phyloP scores from a whole-genome alignment of 768 basidiomycete species.

The Podaxis carcinomalis region DNA sequence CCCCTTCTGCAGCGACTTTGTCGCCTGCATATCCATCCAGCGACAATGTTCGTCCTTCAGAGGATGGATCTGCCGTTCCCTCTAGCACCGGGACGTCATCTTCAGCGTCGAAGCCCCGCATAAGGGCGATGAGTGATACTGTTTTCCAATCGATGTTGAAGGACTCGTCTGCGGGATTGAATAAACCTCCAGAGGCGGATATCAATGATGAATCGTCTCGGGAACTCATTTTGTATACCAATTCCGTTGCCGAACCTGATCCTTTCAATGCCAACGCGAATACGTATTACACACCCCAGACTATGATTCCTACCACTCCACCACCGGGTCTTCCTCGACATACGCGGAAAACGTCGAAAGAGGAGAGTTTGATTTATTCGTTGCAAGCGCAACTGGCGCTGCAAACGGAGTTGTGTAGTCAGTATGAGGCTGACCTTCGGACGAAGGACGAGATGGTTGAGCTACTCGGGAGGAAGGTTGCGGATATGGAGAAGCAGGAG shows the following conservation, averaged over 20 bases:
- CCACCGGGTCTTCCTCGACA: slow-evolving; percentile 41
- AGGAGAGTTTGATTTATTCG: slow-evolving; percentile 67
- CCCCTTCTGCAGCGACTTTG: slow-evolving; percentile 15
- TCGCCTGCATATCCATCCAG: slow-evolving; percentile 26
- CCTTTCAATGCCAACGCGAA: slow-evolving; percentile 71
- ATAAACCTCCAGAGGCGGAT: slow-evolving; percentile 48
- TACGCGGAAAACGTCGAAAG: slow-evolving; percentile 59
- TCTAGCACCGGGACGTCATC: slow-evolving; percentile 13
- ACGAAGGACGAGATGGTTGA: slow-evolving; percentile 73
- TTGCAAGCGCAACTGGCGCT: slow-evolving; percentile 72
- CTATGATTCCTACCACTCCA: slow-evolving; percentile 66
- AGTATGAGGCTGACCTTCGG: slow-evolving; percentile 71
- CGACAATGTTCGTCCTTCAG: slow-evolving; percentile 21
- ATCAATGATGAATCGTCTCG: slow-evolving; percentile 56
- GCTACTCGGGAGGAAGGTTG: slow-evolving; percentile 49
- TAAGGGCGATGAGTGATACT: slow-evolving; percentile 59
- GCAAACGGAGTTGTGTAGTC: slow-evolving; percentile 70
- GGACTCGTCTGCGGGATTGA: slow-evolving; percentile 22
- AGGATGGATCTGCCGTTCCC: not conserved
- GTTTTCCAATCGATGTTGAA: slow-evolving; percentile 57
- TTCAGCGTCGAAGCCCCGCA: slow-evolving; percentile 35
- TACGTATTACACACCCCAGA: slow-evolving; percentile 75
- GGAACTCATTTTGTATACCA: slow-evolving; percentile 46
- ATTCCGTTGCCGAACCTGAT: slow-evolving; percentile 47
- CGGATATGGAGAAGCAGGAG: slow-evolving; percentile 58